These are phyloP conservation scores for Sedum album DNA, from an alignment of 164 flowering plant species.

Conservation along the genomic window DNA sequence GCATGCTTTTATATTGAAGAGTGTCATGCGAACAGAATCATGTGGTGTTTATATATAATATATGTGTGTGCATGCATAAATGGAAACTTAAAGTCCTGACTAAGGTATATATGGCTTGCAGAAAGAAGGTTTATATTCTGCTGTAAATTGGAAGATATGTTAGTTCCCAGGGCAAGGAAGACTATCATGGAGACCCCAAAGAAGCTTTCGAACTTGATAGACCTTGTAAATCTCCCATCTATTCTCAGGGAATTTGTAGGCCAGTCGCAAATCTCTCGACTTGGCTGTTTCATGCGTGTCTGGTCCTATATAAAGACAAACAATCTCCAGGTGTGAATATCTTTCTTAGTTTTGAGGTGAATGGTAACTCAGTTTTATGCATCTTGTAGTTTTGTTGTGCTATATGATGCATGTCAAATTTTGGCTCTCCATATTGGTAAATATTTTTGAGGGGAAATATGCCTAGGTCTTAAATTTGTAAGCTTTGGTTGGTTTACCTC, in stretches of 20 bases:
- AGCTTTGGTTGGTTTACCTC: no score
- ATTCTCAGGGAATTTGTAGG: slow-evolving; percentile 75
- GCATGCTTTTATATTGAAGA: no score
- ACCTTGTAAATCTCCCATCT: slow-evolving; percentile 84
- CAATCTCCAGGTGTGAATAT: slow-evolving; percentile 66
- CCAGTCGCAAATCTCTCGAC: slow-evolving; percentile 78
- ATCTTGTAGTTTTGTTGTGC: no score
- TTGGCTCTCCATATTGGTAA: no score
- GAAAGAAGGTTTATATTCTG: not conserved
- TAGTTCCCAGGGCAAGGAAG: slow-evolving; percentile 45
- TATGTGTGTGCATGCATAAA: not conserved
- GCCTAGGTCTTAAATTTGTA: no score
- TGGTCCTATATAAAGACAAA: slow-evolving; percentile 93
- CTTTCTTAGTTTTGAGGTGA: not conserved
- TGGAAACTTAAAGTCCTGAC: not conserved
- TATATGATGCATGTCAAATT: no score
- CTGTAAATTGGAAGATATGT: slow-evolving; percentile 26
- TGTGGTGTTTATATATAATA: no score
- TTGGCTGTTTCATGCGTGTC: slow-evolving; percentile 78
- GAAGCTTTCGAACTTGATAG: slow-evolving; percentile 75
- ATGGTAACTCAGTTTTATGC: no score
- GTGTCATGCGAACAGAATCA: no score
- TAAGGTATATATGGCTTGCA: slow-evolving; percentile 1
- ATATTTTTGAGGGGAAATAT: no score
- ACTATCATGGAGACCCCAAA: slow-evolving; percentile 60